A percentile compares a stretch with the other conserved stretches of the same genome.
Evolutionary conservation across 164 flowering plant genomes (phyloP).

Genomic region (Pachysandra terminalis): DNA sequence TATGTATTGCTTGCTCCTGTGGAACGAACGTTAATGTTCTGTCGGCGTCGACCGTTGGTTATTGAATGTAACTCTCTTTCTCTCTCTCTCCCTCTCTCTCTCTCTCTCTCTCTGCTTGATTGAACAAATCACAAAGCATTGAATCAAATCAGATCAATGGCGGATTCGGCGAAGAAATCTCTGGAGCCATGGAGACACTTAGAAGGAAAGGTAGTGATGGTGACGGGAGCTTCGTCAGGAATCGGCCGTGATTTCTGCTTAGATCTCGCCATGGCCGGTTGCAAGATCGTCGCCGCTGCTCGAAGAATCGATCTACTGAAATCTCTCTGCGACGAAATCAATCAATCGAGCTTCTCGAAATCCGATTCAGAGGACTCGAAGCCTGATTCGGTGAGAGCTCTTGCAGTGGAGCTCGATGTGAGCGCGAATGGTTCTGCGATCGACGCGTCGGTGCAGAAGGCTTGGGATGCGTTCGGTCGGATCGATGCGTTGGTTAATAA

Average conservation of each 20-base stretch:
- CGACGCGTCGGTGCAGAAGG: constrained; percentile 10
- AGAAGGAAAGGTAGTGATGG: constrained; percentile 52
- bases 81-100: not conserved
- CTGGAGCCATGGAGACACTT: constrained; percentile 51
- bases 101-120: not conserved
- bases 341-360: constrained; percentile 11
- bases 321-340: constrained; percentile 64
- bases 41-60: too few species aligned
- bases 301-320: constrained; percentile 56
- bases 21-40: too few species aligned
- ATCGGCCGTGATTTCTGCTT: constrained; percentile 62
- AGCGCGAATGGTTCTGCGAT: constrained; percentile 6
- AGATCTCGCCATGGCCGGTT: constrained; percentile 65
- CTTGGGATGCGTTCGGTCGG: constrained; percentile 13
- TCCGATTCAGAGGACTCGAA: not conserved
- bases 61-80: not conserved
- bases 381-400: constrained; percentile 10
- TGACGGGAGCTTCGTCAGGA: constrained; percentile 81
- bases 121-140: not conserved
- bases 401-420: constrained; percentile 11
- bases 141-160: not conserved
- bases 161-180: not conserved
- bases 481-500: constrained; percentile 13
- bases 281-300: constrained; percentile 67
- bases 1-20: too few species aligned